Percentiles rank a stretch among this genome's conserved stretches.
Evolutionary conservation across 2,329 filamentous ascomycete genomes (phyloP).

Genomic region (Cladophialophora yegresii): DNA sequence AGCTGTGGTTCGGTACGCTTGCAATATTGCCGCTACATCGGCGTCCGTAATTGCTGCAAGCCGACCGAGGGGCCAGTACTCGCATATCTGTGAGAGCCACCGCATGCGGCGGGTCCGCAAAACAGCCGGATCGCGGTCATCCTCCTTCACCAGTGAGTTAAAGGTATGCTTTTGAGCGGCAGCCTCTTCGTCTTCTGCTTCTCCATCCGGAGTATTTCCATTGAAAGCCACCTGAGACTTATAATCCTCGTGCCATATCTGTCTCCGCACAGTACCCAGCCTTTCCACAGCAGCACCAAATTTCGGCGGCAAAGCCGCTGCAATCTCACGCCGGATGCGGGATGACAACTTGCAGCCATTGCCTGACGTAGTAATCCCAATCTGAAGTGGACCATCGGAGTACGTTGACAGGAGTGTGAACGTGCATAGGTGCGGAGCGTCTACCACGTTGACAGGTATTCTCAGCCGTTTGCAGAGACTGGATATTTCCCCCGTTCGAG

Average conservation of each 20-base stretch:
- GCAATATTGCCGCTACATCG: constrained; percentile 76
- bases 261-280: constrained; percentile 70
- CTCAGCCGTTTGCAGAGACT: constrained; percentile 73
- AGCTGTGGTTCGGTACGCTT: constrained; percentile 60
- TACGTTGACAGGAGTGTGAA: constrained; percentile 89
- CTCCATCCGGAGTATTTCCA: constrained; percentile 48
- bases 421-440: constrained; percentile 81
- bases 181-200: constrained; percentile 53
- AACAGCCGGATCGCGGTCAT: constrained; percentile 67
- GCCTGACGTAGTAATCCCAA: constrained; percentile 94
- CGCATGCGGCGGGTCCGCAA: constrained; percentile 80
- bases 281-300: constrained; percentile 76
- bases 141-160: constrained; percentile 72
- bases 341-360: constrained; percentile 92
- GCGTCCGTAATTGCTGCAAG: constrained; percentile 76
- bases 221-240: constrained; percentile 38
- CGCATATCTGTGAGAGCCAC: constrained; percentile 94
- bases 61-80: constrained; percentile 91
- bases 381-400: constrained; percentile 85
- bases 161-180: constrained; percentile 74
- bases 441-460: constrained; percentile 90
- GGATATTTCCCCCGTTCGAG: constrained; percentile 64
- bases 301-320: constrained; percentile 71
- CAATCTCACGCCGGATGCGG: constrained; percentile 83
- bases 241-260: constrained; percentile 74